phyloP scores from a whole-genome alignment of 2,329 filamentous ascomycete species.

The Penicillium sp. region DNA sequence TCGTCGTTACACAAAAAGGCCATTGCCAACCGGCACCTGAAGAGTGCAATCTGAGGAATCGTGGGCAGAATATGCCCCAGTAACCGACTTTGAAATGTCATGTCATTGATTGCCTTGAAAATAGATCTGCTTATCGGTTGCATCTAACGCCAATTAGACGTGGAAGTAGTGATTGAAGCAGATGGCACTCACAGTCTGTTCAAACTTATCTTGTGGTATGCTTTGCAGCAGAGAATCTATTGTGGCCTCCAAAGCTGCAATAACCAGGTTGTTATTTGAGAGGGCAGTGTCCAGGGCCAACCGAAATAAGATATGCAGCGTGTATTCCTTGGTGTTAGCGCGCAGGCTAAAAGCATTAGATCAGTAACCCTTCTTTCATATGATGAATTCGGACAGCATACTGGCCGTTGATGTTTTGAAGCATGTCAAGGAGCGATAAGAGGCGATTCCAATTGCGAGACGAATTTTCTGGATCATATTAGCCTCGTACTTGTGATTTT shows the following conservation, averaged over 20 bases:
- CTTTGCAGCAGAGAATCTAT: constrained; percentile 29
- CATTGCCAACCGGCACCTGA: constrained; percentile 39
- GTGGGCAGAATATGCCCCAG: constrained; percentile 38
- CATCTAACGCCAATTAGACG: constrained; percentile 20
- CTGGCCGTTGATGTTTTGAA: constrained; percentile 29
- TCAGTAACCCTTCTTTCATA: constrained; percentile 1
- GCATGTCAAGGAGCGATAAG: constrained; percentile 32
- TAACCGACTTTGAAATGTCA: constrained; percentile 37
- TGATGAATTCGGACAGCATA: constrained; percentile 16
- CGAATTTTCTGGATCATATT: constrained; percentile 12
- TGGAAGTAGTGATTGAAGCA: neutral
- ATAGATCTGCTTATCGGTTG: constrained; percentile 23
- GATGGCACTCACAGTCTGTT: constrained; percentile 20
- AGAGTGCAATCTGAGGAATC: constrained; percentile 31
- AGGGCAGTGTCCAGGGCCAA: constrained; percentile 34
- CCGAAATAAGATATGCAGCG: constrained; percentile 32
- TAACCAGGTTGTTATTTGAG: constrained; percentile 26
- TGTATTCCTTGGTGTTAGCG: constrained; percentile 27
- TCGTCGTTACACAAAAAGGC: constrained; percentile 31
- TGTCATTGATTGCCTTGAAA: constrained; percentile 34
- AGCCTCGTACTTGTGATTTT: neutral
- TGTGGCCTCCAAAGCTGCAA: constrained; percentile 30
- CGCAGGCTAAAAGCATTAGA: constrained; percentile 27
- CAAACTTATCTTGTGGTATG: constrained; percentile 18
- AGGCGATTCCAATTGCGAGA: constrained; percentile 20